phyloP scores from a whole-genome alignment of 352 stramenopile species.

The Pythium coloratum region DNA sequence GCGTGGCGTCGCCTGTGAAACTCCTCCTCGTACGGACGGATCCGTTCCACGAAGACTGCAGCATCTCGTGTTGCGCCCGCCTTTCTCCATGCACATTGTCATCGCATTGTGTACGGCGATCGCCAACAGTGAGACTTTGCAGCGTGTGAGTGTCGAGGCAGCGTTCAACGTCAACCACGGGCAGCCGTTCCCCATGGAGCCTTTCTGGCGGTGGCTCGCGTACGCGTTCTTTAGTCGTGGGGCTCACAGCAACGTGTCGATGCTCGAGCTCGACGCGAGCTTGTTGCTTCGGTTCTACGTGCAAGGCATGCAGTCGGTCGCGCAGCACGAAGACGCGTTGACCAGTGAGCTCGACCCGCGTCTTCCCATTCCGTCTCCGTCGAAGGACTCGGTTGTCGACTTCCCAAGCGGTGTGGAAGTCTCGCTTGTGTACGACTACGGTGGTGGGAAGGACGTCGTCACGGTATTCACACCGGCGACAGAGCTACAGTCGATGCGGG shows the following conservation, averaged over 20 bases:
- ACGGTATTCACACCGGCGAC: background rate
- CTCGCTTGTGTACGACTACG: conserved; percentile 12
- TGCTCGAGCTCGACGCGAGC: conserved; percentile 5
- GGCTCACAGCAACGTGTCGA: conserved; percentile 7
- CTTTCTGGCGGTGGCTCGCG: conserved; percentile 12
- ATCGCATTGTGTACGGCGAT: conserved; percentile 8
- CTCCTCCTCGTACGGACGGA: background rate
- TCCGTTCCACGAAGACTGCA: background rate
- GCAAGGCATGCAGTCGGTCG: background rate
- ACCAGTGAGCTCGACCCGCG: conserved; percentile 4
- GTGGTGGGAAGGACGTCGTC: background rate
- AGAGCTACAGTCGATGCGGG: background rate
- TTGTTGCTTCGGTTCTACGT: conserved; percentile 7
- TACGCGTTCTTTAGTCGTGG: conserved; percentile 9
- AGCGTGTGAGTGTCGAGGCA: conserved; percentile 1
- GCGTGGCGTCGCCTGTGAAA: background rate
- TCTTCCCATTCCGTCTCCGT: background rate
- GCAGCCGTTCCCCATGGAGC: conserved; percentile 12
- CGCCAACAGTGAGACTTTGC: conserved; percentile 9
- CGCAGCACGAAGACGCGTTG: conserved; percentile 1
- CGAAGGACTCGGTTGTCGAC: background rate
- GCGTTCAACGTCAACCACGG: background rate
- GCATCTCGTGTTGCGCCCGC: conserved; percentile 1
- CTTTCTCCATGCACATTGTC: conserved; percentile 1
- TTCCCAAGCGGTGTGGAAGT: conserved; percentile 3